These are phyloP conservation scores for Ambrosia artemisiifolia DNA, from an alignment of 129 eudicot genomes.

Conservation along the genomic window DNA sequence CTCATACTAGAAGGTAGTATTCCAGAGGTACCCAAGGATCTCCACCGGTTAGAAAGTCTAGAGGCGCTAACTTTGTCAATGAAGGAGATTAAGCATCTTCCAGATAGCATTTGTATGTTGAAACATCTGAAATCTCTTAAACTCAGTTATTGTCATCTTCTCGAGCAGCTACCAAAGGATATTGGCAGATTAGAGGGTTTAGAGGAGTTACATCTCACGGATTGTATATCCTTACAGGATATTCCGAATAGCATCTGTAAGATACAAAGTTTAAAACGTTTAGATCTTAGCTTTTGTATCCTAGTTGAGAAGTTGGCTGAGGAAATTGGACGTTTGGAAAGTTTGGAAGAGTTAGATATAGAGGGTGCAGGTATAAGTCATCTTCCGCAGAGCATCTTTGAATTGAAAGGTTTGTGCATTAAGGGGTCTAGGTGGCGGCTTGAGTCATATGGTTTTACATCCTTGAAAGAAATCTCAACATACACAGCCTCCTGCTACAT, in stretches of 20 bases:
- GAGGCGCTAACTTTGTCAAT: background rate
- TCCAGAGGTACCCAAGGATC: background rate
- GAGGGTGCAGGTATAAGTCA: background rate
- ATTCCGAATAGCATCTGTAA: background rate
- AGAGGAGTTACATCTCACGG: background rate
- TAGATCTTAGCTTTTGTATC: background rate
- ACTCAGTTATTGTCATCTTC: background rate
- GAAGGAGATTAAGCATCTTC: background rate
- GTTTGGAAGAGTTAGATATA: background rate
- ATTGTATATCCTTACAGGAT: background rate
- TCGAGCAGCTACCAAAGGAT: background rate
- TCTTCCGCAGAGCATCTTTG: background rate
- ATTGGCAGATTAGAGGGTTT: slow-evolving; percentile 8
- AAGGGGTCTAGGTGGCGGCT: too few species aligned
- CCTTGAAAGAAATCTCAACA: too few species aligned
- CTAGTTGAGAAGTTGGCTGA: slow-evolving; percentile 3
- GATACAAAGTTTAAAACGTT: background rate
- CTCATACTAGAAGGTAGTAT: background rate
- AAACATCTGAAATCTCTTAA: background rate
- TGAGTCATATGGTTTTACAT: too few species aligned
- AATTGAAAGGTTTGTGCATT: background rate
- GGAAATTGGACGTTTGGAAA: background rate
- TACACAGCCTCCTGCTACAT: too few species aligned
- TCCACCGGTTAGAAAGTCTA: background rate
- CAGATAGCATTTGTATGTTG: background rate